Evolutionary conservation across 805 yeast species (phyloP), one percentile per base, ranked within the genome.

Genomic region (Lipomyces kockii): DNA sequence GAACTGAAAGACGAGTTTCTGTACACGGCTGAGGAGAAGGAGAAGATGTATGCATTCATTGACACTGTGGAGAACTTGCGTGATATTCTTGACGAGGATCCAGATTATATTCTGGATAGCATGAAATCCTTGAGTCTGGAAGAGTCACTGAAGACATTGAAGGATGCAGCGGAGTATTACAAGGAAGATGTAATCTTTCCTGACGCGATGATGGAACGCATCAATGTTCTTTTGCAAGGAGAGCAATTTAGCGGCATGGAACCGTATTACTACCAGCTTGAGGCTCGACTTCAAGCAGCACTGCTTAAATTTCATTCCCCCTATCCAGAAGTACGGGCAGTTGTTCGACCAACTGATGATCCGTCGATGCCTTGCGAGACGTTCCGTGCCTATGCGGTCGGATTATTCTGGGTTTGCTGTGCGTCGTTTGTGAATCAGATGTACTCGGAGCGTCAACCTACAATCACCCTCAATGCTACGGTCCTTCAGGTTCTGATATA

Each of bases 321-420:
- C 9, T 87, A 87, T 74, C 86, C 89, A 0, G 91, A 87, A 76
- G 90, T 87, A 25, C 82, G 91, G 76, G 84, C 90, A 34, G 84
- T 87, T 27, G 81, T 83, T 8, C 43, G 29, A 11, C 62, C 64
- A 7, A 64, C 68, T 1, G 88, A 86, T 72, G 87, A 86, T 66
- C 83, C 83, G 0, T 59, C 67, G 3, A 75, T 80, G 58, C 81
- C 82, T 2, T 79, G 77, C 58, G 88, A 86, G 67, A 85, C 87
- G 5, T 73, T 84, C 63, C 80, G 89, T 62, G 85, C 83, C 8
- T 86, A 86, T 76, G 76, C 82, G 25, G 74, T 86, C 32, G 85
- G 85, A 1, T 71, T 83, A 1, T 71, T 84, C 58, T 85, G 86
- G 86, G 81, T 85, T 2, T 75, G 83, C 22, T 76, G 85, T 58